These are phyloP conservation scores for Chalaropsis ovoidea DNA, from an alignment of 2,329 filamentous ascomycete species.

Conservation along the genomic window DNA sequence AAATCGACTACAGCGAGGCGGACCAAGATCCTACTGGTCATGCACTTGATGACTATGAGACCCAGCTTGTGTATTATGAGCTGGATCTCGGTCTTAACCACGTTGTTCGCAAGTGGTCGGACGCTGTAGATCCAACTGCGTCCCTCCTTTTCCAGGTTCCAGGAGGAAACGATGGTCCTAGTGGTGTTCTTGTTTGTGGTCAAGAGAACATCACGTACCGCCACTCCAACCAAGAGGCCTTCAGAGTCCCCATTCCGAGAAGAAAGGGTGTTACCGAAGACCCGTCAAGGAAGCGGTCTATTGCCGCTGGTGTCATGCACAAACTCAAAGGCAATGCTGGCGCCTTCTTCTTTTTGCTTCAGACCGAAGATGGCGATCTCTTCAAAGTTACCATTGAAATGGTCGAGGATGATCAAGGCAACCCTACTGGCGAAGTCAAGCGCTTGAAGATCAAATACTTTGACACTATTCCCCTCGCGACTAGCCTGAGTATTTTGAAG, in stretches of 20 bases:
- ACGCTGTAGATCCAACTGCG: constrained; percentile 80
- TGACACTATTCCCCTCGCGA: constrained; percentile 83
- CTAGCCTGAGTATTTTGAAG: constrained; percentile 83
- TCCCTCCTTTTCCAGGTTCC: constrained; percentile 91
- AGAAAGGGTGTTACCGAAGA: constrained; percentile 83
- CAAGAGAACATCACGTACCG: constrained; percentile 93
- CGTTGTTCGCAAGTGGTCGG: constrained; percentile 92
- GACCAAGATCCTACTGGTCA: constrained; percentile 85
- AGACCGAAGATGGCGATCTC: constrained; percentile 94
- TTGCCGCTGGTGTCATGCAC: constrained; percentile 91
- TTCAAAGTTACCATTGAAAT: constrained; percentile 96
- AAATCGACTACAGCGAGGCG: constrained; percentile 83
- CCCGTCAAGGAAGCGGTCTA: constrained; percentile 75
- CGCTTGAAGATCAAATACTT: constrained; percentile 93
- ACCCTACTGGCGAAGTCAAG: constrained; percentile 69
- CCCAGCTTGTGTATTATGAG: constrained; percentile 92
- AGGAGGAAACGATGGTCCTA: constrained; percentile 84
- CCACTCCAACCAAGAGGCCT: constrained; percentile 88
- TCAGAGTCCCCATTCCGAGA: constrained; percentile 80
- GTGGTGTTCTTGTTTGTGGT: constrained; percentile 87
- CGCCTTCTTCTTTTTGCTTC: constrained; percentile 92
- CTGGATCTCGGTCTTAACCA: constrained; percentile 94
- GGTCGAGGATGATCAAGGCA: constrained; percentile 67
- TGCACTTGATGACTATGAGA: constrained; percentile 72
- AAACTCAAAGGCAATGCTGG: constrained; percentile 73